Base-by-base conservation (phyloP, 2,329 filamentous ascomycete species). In the Raffaelea ambrosiae region DNA sequence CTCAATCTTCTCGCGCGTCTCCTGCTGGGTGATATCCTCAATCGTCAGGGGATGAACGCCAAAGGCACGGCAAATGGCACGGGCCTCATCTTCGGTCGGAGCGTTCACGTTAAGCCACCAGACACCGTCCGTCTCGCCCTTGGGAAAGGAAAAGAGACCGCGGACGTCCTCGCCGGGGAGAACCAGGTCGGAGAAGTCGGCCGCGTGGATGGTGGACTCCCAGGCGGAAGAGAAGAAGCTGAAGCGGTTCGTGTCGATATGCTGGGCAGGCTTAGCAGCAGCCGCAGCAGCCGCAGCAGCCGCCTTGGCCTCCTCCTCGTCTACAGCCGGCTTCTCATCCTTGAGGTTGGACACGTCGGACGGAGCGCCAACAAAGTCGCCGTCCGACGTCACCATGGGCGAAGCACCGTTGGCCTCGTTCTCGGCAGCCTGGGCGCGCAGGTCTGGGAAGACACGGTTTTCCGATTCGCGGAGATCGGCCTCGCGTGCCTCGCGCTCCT, bases 51-150 rank as follows among this genome's bases (percentile, higher is more conserved):
- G 91, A 66, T 98, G 93, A 47, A 98, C 86, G 14, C 88, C 88
- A 65, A 98, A 98, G 4, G 93, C 90, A 60, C 90, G 89, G 71
- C 88, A 95, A 53, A 98, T 84, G 26, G 84, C 84, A 40, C 83
- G 81, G 19, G 95, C 82, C 63, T 97, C 93, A 50, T 91, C 89
- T 60, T 90, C 86, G 1, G 84, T 90, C 2, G 91, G 88, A 56
- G 87, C 88, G 62, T 91, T 85, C 63, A 96, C 84, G 59, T 98
- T 95, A 44, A 98, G 75, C 93, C 93, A 98, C 90, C 91, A 98
- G n/a, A 95, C 90, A 58, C 91, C 91, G 57, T 89, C 76, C 2
- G 69, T 65, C 52, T 81, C 78, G 26, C 76, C 74, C 46, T 74
- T 80, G 7, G 80, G 80, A 31, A 83, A 70, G 29, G 73, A 71